Evolutionary conservation across 2,329 filamentous ascomycete species (phyloP), one percentile per base, ranked within the genome.

Genomic region (Colletotrichum cuscutae): DNA sequence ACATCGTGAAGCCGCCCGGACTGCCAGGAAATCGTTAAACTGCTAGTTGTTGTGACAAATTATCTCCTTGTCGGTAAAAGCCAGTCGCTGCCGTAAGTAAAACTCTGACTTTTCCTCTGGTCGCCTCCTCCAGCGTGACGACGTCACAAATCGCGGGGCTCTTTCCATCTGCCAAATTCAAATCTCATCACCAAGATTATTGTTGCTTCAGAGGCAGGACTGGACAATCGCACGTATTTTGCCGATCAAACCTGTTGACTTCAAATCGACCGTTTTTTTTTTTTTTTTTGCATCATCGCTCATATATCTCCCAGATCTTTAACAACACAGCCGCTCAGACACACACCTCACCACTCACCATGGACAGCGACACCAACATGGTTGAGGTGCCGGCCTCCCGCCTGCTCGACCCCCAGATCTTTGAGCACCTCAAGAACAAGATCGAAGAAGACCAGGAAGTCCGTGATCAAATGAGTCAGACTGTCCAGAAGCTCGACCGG

Each of bases 371-470:
- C 63, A 75, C 74, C 58, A 75, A 62, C 30, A 75, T 75, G 74
- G 69, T 58, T 49, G 74, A 73, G 57, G 56, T 72, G 12, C 72
- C 74, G 5, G 59, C 68, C 58, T 79, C 80, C 9, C 77, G 77
- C 60, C 82, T 85, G 35, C 81, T 97, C 79, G 92, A 97, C 81
- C 92, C 94, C 73, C 88, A 89, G 76, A 94, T 98, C 81, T 98
- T 98, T 83, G 91, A 95, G 79, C 89, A 93, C 77, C 91, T 99
- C 74, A 96, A 98, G 84, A 86, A 89, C 72, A 95, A 95, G 82
- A 94, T 98, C 78, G 97, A 98, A 77, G 93, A 97, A 82, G 97
- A 98, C 81, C 89, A 90, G 9, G 87, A 89, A 67, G 91, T 97
- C 67, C 91, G 94, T 79, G 96, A 98, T 86, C 91, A 94, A 78